These are phyloP conservation scores for Breviolum minutum DNA, from an alignment of 73 alveolate genomes.

Conservation along the genomic window DNA sequence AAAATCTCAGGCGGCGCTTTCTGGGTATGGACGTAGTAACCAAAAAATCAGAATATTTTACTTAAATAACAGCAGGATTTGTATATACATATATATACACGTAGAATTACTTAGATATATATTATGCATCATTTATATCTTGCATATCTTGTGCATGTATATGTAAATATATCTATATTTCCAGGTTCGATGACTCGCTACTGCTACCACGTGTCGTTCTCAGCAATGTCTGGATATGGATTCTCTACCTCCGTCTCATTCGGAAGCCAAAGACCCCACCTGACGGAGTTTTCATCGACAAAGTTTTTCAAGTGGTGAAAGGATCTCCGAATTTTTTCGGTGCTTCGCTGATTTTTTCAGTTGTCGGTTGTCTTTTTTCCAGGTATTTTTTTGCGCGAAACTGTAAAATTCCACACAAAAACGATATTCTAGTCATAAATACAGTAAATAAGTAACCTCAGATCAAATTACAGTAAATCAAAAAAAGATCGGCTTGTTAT, in stretches of 20 bases:
- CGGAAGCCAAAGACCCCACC: conserved; percentile 94
- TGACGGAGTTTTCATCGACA: not conserved
- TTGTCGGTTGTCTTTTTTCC: no score
- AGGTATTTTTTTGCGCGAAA: no score
- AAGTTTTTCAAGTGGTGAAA: not conserved
- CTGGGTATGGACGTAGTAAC: not conserved
- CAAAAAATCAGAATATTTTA: not conserved
- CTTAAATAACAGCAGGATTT: not conserved
- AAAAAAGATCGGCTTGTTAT: not conserved
- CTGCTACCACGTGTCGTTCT: not conserved
- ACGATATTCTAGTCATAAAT: no score
- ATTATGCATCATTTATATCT: not conserved
- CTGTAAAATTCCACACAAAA: no score
- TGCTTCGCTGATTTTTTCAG: no score
- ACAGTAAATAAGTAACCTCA: no score
- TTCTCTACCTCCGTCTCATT: conserved; percentile 82
- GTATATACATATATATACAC: no score
- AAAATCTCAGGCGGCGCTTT: not conserved
- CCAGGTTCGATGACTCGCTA: no score
- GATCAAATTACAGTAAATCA: no score
- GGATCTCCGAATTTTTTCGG: not conserved
- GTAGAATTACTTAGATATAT: not conserved
- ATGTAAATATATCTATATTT: no score
- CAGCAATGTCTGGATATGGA: conserved; percentile 74
- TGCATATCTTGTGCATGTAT: no score